Base-by-base conservation (phyloP, 1,139 yeast species). In the Pneumocystis oryctolagi region DNA sequence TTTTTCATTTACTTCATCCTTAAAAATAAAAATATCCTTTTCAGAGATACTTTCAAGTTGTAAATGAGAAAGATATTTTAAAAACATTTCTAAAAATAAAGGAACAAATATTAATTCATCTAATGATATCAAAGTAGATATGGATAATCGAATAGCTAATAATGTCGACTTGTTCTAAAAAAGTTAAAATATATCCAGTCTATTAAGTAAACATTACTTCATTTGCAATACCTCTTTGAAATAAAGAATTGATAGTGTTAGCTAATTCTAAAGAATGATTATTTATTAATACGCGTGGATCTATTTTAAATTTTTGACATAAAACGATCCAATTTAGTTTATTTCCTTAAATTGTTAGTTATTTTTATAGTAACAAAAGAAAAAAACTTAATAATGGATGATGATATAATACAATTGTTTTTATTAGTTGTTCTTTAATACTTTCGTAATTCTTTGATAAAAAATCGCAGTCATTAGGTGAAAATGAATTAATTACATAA, bases 61-160 rank as follows among this genome's bases (percentile, higher is more conserved):
- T 12, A 70, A 63, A 18, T 69, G 72, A 65, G 80, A 83, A 0
- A 47, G 55, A 47, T 25, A 47, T 47, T 69, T 61, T 6, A 70
- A 66, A 59, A 89, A 73, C 12, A 76, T 69, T 0, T 74, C 70
- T 0, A 78, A 73, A 30, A 89, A 66, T 34, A 76, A 67, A 2
- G 88, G 85, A 3, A 84, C 78, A n/a, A 84, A 76, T 1, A 77
- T 70, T 1, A 77, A 78, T 1, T 95, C 89, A 39, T 82, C 79
- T 60, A 94, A 83, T 69, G 89, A 90, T 0, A 89, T 79, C 40
- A 83, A 72, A 9, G 87, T 82, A 0, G 89, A 83, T 61, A 85
- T 71, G 0, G 95, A 79, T 37, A 78, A 76, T 63, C 83, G 75
- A 1, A 85, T 81, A 6, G 86, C 83, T 1, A 73, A 69, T n/a